A percentile compares a stretch with the other conserved stretches of the same genome.
Conservation (phyloP, 2,329 filamentous ascomycete species). For the Aspergillus arachidicola region DNA sequence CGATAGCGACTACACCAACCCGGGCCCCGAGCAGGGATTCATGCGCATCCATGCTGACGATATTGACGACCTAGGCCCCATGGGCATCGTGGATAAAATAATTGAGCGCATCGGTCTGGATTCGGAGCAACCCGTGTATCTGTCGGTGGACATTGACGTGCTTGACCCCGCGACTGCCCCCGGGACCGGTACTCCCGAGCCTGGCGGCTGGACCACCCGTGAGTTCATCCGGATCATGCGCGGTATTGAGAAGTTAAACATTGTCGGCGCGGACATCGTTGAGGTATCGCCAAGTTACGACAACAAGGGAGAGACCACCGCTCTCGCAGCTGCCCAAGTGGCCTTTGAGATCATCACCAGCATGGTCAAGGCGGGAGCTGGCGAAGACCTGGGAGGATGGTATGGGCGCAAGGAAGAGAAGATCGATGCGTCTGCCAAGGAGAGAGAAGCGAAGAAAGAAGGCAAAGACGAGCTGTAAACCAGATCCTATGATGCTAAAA, state of each 20-base stretch:
- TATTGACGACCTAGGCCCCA: slow-evolving; percentile 77
- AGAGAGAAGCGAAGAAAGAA: slow-evolving; percentile 13
- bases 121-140: slow-evolving; percentile 75
- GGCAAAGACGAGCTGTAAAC: slow-evolving; percentile 34
- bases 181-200: slow-evolving; percentile 85
- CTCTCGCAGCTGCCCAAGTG: slow-evolving; percentile 79
- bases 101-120: slow-evolving; percentile 66
- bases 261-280: slow-evolving; percentile 88
- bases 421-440: slow-evolving; percentile 12
- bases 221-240: slow-evolving; percentile 83
- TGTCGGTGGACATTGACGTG: slow-evolving; percentile 80
- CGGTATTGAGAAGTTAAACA: slow-evolving; percentile 77
- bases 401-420: slow-evolving; percentile 35
- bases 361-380: slow-evolving; percentile 49
- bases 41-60: slow-evolving; percentile 80
- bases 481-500: slow-evolving; percentile 19
- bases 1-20: slow-evolving; percentile 68
- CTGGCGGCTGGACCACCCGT: slow-evolving; percentile 86
- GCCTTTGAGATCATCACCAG: slow-evolving; percentile 80
- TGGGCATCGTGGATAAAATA: slow-evolving; percentile 71
- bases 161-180: slow-evolving; percentile 71
- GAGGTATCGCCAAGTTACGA: slow-evolving; percentile 88
- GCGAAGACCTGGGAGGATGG: slow-evolving; percentile 44
- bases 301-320: slow-evolving; percentile 76
- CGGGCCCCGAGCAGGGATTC: slow-evolving; percentile 75